Evolutionary conservation across 2,329 filamentous ascomycete species (phyloP), one percentile per base, ranked within the genome.

Genomic region (Rutstroemia sp.): DNA sequence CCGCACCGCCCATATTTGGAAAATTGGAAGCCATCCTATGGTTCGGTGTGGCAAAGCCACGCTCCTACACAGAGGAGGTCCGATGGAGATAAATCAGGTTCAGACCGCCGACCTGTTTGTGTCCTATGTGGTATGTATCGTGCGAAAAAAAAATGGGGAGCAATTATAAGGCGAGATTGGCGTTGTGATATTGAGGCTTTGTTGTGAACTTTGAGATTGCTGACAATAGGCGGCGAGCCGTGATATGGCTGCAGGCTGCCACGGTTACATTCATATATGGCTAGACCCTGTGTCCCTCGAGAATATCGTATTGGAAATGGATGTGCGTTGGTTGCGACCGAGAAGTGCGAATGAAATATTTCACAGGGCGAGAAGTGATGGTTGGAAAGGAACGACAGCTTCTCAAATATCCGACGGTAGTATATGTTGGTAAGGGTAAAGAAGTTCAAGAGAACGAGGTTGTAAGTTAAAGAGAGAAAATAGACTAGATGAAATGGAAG

Each of bases 21-120:
- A 68, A 69, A 58, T 69, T 69, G 27, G 64, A 58, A 34, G 65
- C 65, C 68, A 70, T 70, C 48, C 55, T 64, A 54, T 47, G 52
- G 57, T 56, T 57, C 47, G 54, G 46, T 62, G 61, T 63, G 64
- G 63, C 61, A 59, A 54, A 36, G 58, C 61, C 63, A 66, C 63
- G 60, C 57, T 64, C 63, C 62, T 62, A 58, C 58, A 44, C 30
- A 42, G 42, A 62, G 58, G 57, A 60, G 57, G 52, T 58, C 58
- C 61, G 58, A 61, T 44, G 58, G 58, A 48, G 51, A 34, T 12
- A 34, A 36, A 56, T 56, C 57, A 57, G 54, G 48, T 58, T 60
- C 59, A 60, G 54, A 58, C 56, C 61, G 56, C n/a, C 54, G 38
- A 40, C 49, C 48, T 36, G 42, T 36, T 19, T 42, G 30, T 39